phyloP scores from a whole-genome alignment of 257 asterid species.

The Salvia rosmarinus region DNA sequence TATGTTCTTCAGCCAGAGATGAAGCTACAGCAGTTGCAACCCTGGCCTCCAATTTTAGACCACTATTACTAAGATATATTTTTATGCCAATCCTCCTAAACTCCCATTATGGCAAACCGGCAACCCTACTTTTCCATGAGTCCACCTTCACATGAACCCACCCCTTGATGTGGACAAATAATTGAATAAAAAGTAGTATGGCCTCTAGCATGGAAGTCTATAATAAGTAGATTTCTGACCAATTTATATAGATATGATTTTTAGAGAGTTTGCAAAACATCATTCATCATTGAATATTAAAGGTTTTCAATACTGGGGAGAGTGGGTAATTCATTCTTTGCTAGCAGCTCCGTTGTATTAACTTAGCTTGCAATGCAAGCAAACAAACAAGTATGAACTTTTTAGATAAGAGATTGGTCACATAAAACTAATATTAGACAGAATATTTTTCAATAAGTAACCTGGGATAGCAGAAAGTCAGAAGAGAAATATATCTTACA shows the following conservation, averaged over 20 bases:
- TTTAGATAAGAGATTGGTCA: conserved; percentile 1
- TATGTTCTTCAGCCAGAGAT: not conserved
- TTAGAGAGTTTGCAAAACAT: not conserved
- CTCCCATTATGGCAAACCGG: conserved; percentile 3
- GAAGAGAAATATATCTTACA: conserved; percentile 44
- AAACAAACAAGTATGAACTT: not conserved
- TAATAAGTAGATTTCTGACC: not conserved
- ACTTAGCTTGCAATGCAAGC: conserved; percentile 4
- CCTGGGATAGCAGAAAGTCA: conserved; percentile 1
- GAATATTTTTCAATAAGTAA: conserved; percentile 21
- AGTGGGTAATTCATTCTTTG: not conserved
- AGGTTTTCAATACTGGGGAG: conserved; percentile 1
- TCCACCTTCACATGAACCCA: conserved; percentile 11
- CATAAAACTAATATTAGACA: conserved; percentile 17
- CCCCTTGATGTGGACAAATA: not conserved
- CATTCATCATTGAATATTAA: not conserved
- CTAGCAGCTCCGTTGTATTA: conserved; percentile 1
- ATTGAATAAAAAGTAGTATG: not conserved
- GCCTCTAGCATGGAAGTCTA: not conserved
- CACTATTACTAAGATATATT: not conserved
- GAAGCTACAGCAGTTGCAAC: conserved; percentile 22
- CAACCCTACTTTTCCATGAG: not conserved
- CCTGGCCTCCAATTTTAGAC: conserved; percentile 10
- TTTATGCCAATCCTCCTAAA: not conserved
- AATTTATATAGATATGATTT: not conserved